Evolutionary conservation across 2,329 filamentous ascomycete species (phyloP), one percentile per base, ranked within the genome.

Genomic region (Dactylellina haptotyla): DNA sequence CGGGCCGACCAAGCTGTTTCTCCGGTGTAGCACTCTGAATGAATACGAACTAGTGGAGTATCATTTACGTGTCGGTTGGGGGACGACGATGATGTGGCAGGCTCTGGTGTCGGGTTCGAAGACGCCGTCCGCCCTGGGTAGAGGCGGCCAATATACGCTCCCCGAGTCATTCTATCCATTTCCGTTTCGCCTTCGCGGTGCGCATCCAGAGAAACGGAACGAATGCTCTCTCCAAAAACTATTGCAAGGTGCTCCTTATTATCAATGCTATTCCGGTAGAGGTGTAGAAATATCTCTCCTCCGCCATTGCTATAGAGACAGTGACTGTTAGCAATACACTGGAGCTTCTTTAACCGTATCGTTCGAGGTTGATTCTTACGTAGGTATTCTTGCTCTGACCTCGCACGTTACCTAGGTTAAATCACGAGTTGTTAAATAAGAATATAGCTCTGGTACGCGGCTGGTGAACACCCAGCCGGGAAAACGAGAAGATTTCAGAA

Each of bases 1-100:
- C 95, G 89, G 34, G 95, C 94, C 5, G 93, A 97, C 95, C 95
- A 98, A 0, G 96, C 95, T 0, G 95, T 99, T 84, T 99, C 95
- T 70, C 95, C 95, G 0, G 95, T 99, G 81, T 99, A 99, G 83
- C 95, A 99, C 82, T 99, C 95, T 2, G 92, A 96, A 81, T 99
- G 95, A 79, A 99, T 99, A 66, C 95, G 87, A 50, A 99, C 94
- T 39, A 99, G 84, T 0, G 95, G 92, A 0, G 90, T 54, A 10
- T n/a, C 25, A 26, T 20, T 37, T 3, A 18, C 9, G 14, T 10
- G n/a, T 18, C 12, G 6, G 3, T 12, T 81, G 2, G 53, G 50
- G 26, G 32, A 48, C 26, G 12, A 53, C 37, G 43, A 48, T 25
- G 43, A 57, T 54, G 6, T 50, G 57, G 25, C 25, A 26, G 50